These are phyloP conservation scores for Cajanus cajan DNA, from an alignment of 306 rosid species.

Conservation along the genomic window DNA sequence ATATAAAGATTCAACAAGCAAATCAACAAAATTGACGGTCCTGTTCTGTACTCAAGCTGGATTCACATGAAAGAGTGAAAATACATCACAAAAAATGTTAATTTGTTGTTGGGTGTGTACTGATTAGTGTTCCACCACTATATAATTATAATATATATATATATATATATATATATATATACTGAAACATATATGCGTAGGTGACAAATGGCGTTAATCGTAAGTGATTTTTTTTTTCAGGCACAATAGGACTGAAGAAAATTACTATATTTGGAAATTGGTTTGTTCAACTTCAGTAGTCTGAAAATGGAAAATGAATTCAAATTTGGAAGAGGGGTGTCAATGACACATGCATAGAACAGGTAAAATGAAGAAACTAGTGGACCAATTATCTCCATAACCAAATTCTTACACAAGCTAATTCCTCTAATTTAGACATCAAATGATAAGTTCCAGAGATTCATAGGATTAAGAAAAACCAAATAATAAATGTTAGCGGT, in stretches of 20 bases:
- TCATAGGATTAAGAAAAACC: background rate
- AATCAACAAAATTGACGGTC: background rate
- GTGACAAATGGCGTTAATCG: background rate
- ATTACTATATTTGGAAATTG: background rate
- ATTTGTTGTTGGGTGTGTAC: background rate
- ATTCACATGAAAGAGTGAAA: background rate
- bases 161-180: too few species aligned
- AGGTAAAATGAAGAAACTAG: background rate
- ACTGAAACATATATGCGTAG: background rate
- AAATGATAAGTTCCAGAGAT: background rate
- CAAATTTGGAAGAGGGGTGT: background rate
- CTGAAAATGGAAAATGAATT: background rate
- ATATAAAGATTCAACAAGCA: background rate
- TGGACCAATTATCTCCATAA: background rate
- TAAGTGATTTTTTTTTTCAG: background rate
- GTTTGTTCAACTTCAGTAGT: background rate
- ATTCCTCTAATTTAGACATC: background rate
- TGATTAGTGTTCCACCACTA: background rate
- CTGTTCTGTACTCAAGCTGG: background rate
- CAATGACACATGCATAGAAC: background rate
- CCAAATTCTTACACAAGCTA: background rate
- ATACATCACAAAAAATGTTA: background rate
- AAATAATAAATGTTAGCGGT: background rate
- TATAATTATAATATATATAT: too few species aligned
- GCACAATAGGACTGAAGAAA: background rate